phyloP scores from a whole-genome alignment of 352 stramenopile genomes.

The Pythium oligandrum region DNA sequence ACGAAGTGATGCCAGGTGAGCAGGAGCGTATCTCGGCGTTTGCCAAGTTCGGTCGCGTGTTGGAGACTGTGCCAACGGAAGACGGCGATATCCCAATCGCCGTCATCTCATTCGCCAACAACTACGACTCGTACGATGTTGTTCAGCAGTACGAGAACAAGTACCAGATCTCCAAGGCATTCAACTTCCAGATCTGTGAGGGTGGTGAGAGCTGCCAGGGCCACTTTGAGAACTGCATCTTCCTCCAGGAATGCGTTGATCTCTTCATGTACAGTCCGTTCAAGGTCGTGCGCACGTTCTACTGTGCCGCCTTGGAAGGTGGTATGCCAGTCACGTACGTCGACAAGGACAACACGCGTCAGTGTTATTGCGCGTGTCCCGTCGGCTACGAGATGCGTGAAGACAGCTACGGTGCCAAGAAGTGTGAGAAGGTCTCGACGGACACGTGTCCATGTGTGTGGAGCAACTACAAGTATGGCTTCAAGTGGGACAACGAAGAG shows the following conservation, averaged over 20 bases:
- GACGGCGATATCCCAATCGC: slow-evolving; percentile 10
- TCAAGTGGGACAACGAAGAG: slow-evolving; percentile 21
- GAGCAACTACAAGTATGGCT: slow-evolving; percentile 22
- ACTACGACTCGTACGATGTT: slow-evolving; percentile 28
- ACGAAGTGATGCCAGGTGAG: slow-evolving; percentile 19
- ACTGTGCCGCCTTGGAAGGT: slow-evolving; percentile 27
- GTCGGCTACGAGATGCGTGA: slow-evolving; percentile 23
- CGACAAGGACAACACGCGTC: slow-evolving; percentile 21
- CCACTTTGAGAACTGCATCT: slow-evolving; percentile 29
- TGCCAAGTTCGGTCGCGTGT: slow-evolving; percentile 23
- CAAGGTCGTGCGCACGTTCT: slow-evolving; percentile 26
- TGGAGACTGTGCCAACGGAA: slow-evolving; percentile 11
- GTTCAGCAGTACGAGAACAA: slow-evolving; percentile 26
- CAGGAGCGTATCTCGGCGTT: slow-evolving; percentile 33
- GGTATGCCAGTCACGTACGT: slow-evolving; percentile 50
- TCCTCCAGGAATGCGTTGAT: slow-evolving; percentile 28
- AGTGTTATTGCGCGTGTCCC: slow-evolving; percentile 61
- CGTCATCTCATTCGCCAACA: slow-evolving; percentile 40
- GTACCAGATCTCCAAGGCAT: slow-evolving; percentile 23
- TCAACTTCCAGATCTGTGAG: slow-evolving; percentile 39
- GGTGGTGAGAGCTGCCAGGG: slow-evolving; percentile 11
- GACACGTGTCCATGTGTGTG: slow-evolving; percentile 44
- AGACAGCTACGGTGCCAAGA: slow-evolving; percentile 13
- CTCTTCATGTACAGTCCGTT: slow-evolving; percentile 70
- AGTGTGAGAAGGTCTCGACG: slow-evolving; percentile 22